Percentiles rank a stretch among this genome's conserved stretches.
Conservation (phyloP, 2,329 filamentous ascomycete species). For the Emmonsia crescens region DNA sequence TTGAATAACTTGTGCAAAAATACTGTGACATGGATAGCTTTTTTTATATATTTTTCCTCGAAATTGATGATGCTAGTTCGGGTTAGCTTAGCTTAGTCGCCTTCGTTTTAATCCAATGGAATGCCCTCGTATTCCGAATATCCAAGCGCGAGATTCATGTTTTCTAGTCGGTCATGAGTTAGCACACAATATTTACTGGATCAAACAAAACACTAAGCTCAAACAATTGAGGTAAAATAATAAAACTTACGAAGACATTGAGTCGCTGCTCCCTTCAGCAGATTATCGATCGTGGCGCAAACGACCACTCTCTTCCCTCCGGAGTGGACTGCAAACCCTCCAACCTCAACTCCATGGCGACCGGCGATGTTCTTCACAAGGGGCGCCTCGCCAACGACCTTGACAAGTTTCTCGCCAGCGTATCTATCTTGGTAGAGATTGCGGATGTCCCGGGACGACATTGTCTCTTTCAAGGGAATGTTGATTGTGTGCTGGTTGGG, state of each 20-base stretch:
- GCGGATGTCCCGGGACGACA: constrained; percentile 84
- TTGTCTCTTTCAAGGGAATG: constrained; percentile 72
- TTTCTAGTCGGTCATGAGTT: constrained; percentile 45
- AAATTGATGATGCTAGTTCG: not conserved
- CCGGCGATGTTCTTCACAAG: constrained; percentile 73
- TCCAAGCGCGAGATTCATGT: constrained; percentile 86
- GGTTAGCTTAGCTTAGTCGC: not conserved
- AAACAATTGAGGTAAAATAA: constrained; percentile 4
- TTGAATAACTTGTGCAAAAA: not conserved
- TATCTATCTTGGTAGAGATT: constrained; percentile 95
- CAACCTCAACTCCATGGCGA: constrained; percentile 85
- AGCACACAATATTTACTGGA: not conserved
- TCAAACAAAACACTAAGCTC: not conserved
- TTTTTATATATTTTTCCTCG: too few relatives aligned
- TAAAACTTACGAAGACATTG: constrained; percentile 71
- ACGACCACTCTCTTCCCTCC: constrained; percentile 87
- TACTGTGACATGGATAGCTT: not conserved
- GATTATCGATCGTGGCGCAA: constrained; percentile 85
- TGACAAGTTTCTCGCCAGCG: constrained; percentile 89
- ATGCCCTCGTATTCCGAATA: constrained; percentile 86
- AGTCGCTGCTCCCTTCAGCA: constrained; percentile 85
- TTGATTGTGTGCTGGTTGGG: constrained; percentile 61
- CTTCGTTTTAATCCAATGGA: constrained; percentile 41
- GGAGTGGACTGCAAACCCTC: constrained; percentile 86
- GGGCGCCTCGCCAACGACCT: constrained; percentile 79